These are phyloP conservation scores for Parascedosporium putredinis DNA, from an alignment of 2,329 filamentous ascomycete species.

Conservation along the genomic window DNA sequence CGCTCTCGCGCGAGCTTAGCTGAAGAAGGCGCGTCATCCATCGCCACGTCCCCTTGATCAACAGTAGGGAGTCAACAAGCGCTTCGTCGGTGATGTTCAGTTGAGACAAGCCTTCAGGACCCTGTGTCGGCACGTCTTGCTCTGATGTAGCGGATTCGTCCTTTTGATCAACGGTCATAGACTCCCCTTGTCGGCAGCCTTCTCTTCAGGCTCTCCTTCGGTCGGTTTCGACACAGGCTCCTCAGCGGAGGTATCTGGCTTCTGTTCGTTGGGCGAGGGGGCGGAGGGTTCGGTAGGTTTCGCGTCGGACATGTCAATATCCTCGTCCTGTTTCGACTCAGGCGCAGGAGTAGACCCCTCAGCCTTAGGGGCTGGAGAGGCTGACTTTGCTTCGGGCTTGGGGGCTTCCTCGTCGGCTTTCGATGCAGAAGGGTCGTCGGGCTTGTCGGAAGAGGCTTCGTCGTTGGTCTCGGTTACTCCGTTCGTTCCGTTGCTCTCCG, in stretches of 20 bases:
- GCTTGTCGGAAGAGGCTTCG: slow-evolving; percentile 3
- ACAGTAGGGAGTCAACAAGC: slow-evolving; percentile 7
- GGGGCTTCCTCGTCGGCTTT: slow-evolving; percentile 3
- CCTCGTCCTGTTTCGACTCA: neutral
- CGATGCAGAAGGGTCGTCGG: slow-evolving; percentile 1
- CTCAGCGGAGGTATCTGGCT: slow-evolving; percentile 7
- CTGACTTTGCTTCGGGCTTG: slow-evolving; percentile 6
- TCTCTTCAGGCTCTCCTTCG: slow-evolving; percentile 8
- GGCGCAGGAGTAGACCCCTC: neutral
- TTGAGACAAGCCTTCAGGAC: slow-evolving; percentile 4
- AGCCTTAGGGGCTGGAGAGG: neutral
- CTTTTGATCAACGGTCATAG: slow-evolving; percentile 14
- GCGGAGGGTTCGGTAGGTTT: neutral
- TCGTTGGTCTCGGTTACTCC: slow-evolving; percentile 12
- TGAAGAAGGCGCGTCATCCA: slow-evolving; percentile 41
- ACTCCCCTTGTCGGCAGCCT: slow-evolving; percentile 9
- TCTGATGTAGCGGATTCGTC: neutral
- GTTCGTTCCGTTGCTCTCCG: slow-evolving; percentile 16
- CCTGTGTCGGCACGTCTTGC: neutral
- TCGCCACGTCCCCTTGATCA: slow-evolving; percentile 31
- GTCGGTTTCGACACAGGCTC: neutral
- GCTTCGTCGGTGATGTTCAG: slow-evolving; percentile 3
- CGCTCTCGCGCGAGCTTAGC: slow-evolving; percentile 63
- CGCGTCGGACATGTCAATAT: slow-evolving; percentile 9
- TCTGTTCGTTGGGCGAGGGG: neutral